Percentiles rank a stretch among this genome's conserved stretches.
phyloP scores from a whole-genome alignment of 1,139 yeast genomes.

The Scheffersomyces lignicola region DNA sequence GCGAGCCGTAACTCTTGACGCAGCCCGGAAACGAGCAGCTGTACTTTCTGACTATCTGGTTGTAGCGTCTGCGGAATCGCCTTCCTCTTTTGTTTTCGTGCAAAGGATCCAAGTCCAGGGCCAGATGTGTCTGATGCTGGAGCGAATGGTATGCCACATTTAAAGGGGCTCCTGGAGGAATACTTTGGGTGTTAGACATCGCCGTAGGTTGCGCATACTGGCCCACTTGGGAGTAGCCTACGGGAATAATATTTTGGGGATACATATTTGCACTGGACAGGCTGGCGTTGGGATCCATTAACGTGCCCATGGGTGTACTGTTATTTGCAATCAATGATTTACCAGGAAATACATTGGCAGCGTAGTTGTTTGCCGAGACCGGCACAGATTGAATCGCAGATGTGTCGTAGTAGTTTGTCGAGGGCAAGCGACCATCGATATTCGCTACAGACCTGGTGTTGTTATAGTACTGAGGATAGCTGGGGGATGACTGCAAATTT shows the following conservation, averaged over 20 bases:
- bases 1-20: conserved; percentile 70
- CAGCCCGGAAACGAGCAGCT: conserved; percentile 62
- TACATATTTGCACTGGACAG: background rate
- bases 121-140: conserved; percentile 9
- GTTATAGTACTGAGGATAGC: conserved; percentile 1
- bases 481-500: conserved; percentile 6
- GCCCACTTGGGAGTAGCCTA: background rate
- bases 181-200: background rate
- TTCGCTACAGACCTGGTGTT: no score
- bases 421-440: no score
- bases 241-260: background rate
- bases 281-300: background rate
- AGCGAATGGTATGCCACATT: background rate
- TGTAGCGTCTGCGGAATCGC: conserved; percentile 65
- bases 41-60: conserved; percentile 69
- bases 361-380: no score
- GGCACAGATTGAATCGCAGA: no score
- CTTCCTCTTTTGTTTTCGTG: conserved; percentile 27
- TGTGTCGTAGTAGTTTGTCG: no score
- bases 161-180: conserved; percentile 4
- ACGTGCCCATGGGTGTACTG: no score
- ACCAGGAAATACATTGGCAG: no score
- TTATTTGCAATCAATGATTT: no score
- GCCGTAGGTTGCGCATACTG: background rate
- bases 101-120: conserved; percentile 8